Conservation (phyloP, 2,329 filamentous ascomycete species). For the Pseudogymnoascus sp. region DNA sequence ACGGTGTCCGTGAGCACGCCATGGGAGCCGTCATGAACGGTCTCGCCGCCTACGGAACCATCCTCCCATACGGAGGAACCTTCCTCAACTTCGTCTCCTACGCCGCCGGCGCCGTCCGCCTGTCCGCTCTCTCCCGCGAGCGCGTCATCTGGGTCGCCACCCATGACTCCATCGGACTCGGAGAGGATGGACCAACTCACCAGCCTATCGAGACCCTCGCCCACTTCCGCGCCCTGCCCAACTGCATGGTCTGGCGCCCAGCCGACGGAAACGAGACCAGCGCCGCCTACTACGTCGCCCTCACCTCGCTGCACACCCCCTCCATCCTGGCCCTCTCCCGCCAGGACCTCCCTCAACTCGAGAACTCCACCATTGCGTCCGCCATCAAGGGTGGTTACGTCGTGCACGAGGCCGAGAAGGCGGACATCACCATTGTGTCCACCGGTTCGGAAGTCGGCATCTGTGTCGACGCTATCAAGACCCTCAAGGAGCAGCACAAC, state of each 20-base stretch:
- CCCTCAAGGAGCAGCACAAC: conserved; percentile 79
- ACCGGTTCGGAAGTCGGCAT: conserved; percentile 95
- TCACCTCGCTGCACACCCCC: conserved; percentile 83
- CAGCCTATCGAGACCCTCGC: conserved; percentile 98
- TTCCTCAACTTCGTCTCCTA: conserved; percentile 99
- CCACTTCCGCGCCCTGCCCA: conserved; percentile 97
- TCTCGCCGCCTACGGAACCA: conserved; percentile 86
- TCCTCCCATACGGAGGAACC: conserved; percentile 89
- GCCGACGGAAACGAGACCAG: conserved; percentile 98
- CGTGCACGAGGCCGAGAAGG: conserved; percentile 72
- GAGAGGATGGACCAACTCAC: conserved; percentile 96
- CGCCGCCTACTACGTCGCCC: conserved; percentile 90
- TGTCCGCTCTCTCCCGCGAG: conserved; percentile 84
- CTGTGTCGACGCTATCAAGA: conserved; percentile 85
- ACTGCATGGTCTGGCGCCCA: conserved; percentile 99
- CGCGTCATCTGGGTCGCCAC: conserved; percentile 93
- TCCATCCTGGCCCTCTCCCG: conserved; percentile 91
- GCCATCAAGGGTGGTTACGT: conserved; percentile 95
- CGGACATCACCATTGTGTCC: conserved; percentile 80
- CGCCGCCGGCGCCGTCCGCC: conserved; percentile 86
- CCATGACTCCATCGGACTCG: conserved; percentile 97
- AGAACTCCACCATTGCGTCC: conserved; percentile 83
- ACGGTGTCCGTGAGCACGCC: conserved; percentile 84
- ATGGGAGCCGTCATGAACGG: conserved; percentile 95
- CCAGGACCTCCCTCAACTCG: conserved; percentile 96